phyloP scores from a whole-genome alignment of 2,329 filamentous ascomycete species.

The Amylocarpus encephaloides region DNA sequence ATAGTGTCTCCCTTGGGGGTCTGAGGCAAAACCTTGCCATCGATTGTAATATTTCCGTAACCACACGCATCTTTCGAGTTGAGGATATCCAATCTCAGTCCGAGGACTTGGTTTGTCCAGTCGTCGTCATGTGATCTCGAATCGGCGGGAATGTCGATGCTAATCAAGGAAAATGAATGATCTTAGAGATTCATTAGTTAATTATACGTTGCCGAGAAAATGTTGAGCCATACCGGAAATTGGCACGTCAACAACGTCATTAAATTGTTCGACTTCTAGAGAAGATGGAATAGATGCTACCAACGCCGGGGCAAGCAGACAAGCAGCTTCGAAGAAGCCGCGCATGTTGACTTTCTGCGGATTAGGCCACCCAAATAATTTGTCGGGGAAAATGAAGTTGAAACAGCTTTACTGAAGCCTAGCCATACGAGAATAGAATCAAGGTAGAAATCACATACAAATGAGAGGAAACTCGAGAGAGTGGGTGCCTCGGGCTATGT shows the following conservation, averaged over 20 bases:
- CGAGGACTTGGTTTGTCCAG: slow-evolving; percentile 9
- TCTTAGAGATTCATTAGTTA: slow-evolving; percentile 9
- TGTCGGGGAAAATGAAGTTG: not conserved
- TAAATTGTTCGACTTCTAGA: slow-evolving; percentile 5
- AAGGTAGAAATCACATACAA: not conserved
- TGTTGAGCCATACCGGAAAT: slow-evolving; percentile 1
- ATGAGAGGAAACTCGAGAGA: not conserved
- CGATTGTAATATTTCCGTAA: slow-evolving; percentile 41
- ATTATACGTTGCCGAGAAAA: not conserved
- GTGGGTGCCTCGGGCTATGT: not conserved
- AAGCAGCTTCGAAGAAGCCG: slow-evolving; percentile 27
- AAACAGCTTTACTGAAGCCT: slow-evolving; percentile 5
- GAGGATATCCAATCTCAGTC: slow-evolving; percentile 39
- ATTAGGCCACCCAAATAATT: not conserved
- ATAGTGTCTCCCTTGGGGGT: slow-evolving; percentile 27
- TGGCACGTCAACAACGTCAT: not conserved
- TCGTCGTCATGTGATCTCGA: slow-evolving; percentile 21
- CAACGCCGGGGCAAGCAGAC: slow-evolving; percentile 27
- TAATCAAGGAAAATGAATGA: slow-evolving; percentile 16
- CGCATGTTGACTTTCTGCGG: slow-evolving; percentile 22
- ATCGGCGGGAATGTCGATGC: slow-evolving; percentile 14
- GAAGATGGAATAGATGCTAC: slow-evolving; percentile 20
- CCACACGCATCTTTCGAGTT: slow-evolving; percentile 42
- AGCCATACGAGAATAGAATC: not conserved
- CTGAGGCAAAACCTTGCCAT: slow-evolving; percentile 39